phyloP scores from a whole-genome alignment of 805 yeast genomes.

The Wickerhamiella siamensis region DNA sequence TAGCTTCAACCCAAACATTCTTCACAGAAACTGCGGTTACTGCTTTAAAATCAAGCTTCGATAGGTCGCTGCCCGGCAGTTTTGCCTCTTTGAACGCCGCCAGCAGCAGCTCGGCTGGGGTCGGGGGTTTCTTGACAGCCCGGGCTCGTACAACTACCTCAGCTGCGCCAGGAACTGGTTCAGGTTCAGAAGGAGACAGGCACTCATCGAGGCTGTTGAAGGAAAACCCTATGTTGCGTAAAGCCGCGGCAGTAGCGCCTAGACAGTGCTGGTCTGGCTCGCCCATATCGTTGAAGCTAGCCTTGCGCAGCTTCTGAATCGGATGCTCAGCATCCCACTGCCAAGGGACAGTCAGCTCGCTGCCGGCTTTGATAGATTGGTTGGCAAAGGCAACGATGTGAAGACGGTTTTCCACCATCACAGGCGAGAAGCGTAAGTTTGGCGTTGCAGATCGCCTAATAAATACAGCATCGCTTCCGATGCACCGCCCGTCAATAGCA shows the following conservation, averaged over 20 bases:
- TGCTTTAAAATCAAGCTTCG: not conserved
- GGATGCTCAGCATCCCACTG: constrained; percentile 80
- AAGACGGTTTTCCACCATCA: constrained; percentile 26
- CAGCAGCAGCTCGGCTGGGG: not conserved
- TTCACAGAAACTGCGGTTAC: constrained; percentile 1
- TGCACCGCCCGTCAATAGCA: constrained; percentile 64
- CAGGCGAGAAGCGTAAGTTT: constrained; percentile 49
- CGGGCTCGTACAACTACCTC: not conserved
- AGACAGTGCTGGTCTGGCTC: not conserved
- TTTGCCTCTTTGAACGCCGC: not conserved
- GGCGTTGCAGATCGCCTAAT: constrained; percentile 64
- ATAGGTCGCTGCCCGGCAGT: not conserved
- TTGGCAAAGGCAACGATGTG: constrained; percentile 45
- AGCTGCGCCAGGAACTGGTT: not conserved
- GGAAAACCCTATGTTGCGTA: not conserved
- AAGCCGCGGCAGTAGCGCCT: constrained; percentile 1
- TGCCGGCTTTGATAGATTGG: constrained; percentile 42
- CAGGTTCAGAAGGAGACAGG: not conserved
- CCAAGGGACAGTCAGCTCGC: constrained; percentile 73
- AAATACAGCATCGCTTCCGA: constrained; percentile 65
- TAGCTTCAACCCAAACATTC: constrained; percentile 9
- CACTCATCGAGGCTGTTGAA: not conserved
- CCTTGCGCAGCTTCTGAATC: constrained; percentile 33
- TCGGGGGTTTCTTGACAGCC: not conserved
- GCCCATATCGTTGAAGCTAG: not conserved